These are phyloP conservation scores for Pichia sp. DNA, from an alignment of 1,139 yeast species.

Conservation along the genomic window DNA sequence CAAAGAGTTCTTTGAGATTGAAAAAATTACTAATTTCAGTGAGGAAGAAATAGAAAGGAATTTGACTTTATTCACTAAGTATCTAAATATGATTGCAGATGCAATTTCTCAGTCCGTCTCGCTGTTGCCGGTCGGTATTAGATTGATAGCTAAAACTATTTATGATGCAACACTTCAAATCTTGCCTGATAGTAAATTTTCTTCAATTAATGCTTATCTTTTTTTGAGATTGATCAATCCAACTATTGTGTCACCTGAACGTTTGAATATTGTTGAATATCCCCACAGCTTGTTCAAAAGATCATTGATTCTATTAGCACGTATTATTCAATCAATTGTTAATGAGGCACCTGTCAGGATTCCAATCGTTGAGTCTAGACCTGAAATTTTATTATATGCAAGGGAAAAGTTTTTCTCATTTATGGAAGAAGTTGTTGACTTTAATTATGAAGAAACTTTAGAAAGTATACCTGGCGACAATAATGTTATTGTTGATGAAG, in stretches of 20 bases:
- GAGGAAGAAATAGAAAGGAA: constrained; percentile 36
- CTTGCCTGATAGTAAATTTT: constrained; percentile 60
- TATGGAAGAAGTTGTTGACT: constrained; percentile 31
- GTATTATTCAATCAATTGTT: constrained; percentile 81
- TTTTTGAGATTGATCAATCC: constrained; percentile 86
- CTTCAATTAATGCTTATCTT: constrained; percentile 83
- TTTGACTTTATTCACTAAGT: constrained; percentile 46
- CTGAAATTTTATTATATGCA: constrained; percentile 39
- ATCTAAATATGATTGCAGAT: constrained; percentile 54
- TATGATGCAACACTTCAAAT: constrained; percentile 54
- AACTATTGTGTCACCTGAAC: constrained; percentile 84
- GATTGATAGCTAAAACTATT: constrained; percentile 68
- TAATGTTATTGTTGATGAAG: background rate
- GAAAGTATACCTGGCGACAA: constrained; percentile 5
- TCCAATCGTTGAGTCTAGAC: constrained; percentile 43
- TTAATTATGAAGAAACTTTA: constrained; percentile 10
- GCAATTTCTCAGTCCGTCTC: constrained; percentile 52
- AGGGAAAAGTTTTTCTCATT: constrained; percentile 43
- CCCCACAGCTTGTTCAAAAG: constrained; percentile 47
- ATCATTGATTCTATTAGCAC: constrained; percentile 74
- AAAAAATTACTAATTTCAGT: constrained; percentile 40
- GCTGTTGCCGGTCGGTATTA: constrained; percentile 64
- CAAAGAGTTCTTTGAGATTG: constrained; percentile 60
- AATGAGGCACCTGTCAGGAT: constrained; percentile 64
- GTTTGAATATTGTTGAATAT: constrained; percentile 40